Conservation (phyloP, 2,329 filamentous ascomycete species). For the Conoideocrella luteorostrata region DNA sequence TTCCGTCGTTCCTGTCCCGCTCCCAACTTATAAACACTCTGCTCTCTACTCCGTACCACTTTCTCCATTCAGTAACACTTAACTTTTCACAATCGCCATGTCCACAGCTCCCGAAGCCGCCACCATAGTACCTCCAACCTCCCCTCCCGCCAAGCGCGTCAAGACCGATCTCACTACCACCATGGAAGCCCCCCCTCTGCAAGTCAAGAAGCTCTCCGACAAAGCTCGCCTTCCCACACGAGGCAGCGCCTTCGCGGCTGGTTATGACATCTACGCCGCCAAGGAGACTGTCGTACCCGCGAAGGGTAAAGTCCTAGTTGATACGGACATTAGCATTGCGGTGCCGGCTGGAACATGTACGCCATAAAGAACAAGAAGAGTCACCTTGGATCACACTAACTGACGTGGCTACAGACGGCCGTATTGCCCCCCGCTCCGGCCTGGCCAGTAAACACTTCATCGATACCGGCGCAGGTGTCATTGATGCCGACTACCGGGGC, state of each 20-base stretch:
- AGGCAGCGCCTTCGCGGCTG: constrained; percentile 82
- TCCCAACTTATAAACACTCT: not conserved
- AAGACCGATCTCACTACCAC: constrained; percentile 46
- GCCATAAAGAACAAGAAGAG: constrained; percentile 23
- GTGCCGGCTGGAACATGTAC: constrained; percentile 85
- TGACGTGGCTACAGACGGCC: constrained; percentile 57
- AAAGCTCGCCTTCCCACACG: constrained; percentile 79
- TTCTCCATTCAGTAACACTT: not conserved
- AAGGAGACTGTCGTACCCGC: constrained; percentile 70
- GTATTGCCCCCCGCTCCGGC: constrained; percentile 84
- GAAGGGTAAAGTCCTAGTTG: constrained; percentile 77
- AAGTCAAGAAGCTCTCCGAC: constrained; percentile 81
- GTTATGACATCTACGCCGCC: constrained; percentile 87
- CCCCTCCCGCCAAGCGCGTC: constrained; percentile 73
- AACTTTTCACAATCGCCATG: constrained; percentile 39
- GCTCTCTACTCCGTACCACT: not conserved
- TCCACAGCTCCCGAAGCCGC: too few relatives aligned
- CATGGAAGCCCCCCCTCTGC: constrained; percentile 49
- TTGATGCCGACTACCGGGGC: constrained; percentile 94
- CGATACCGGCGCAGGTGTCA: constrained; percentile 91
- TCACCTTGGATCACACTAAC: too few relatives aligned
- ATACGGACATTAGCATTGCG: constrained; percentile 86
- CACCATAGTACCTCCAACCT: too few relatives aligned
- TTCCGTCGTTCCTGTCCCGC: too few relatives aligned
- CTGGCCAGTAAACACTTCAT: constrained; percentile 93